Percentiles rank a stretch among this genome's conserved stretches.
Conservation (phyloP, 169 alveolate species). For the Fabrea salina region DNA sequence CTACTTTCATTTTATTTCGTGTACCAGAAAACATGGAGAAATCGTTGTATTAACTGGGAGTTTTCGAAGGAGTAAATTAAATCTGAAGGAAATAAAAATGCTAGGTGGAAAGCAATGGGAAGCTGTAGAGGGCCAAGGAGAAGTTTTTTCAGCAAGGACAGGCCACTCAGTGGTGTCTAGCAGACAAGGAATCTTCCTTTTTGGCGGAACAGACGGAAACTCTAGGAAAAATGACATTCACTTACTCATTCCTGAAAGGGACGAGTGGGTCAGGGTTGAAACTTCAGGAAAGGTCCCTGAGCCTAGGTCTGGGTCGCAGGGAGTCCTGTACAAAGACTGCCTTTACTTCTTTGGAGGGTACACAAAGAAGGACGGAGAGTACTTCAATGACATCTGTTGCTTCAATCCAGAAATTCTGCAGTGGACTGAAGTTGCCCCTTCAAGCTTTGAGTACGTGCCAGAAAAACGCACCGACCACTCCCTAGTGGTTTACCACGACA, state of each 20-base stretch:
- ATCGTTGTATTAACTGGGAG: too few species aligned
- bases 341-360: constrained; percentile 83
- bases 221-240: constrained; percentile 74
- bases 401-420: constrained; percentile 13
- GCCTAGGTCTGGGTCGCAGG: constrained; percentile 78
- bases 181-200: constrained; percentile 55
- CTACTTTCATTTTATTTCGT: neutral
- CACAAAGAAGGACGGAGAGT: constrained; percentile 84
- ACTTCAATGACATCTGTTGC: constrained; percentile 74
- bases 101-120: constrained; percentile 23
- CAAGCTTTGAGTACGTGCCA: constrained; percentile 40
- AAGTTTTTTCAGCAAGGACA: constrained; percentile 56
- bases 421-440: constrained; percentile 17
- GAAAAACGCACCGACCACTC: constrained; percentile 68
- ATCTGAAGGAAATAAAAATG: too few species aligned
- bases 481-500: constrained; percentile 53
- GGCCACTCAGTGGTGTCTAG: constrained; percentile 70
- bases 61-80: too few species aligned
- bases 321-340: constrained; percentile 30
- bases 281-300: constrained; percentile 61
- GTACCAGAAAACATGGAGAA: neutral
- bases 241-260: constrained; percentile 38
- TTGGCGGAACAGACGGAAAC: constrained; percentile 83
- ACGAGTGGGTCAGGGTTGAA: constrained; percentile 39
- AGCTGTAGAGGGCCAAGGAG: constrained; percentile 2